phyloP scores from a whole-genome alignment of 495 filamentous ascomycete species.

The Extremus antarcticus region DNA sequence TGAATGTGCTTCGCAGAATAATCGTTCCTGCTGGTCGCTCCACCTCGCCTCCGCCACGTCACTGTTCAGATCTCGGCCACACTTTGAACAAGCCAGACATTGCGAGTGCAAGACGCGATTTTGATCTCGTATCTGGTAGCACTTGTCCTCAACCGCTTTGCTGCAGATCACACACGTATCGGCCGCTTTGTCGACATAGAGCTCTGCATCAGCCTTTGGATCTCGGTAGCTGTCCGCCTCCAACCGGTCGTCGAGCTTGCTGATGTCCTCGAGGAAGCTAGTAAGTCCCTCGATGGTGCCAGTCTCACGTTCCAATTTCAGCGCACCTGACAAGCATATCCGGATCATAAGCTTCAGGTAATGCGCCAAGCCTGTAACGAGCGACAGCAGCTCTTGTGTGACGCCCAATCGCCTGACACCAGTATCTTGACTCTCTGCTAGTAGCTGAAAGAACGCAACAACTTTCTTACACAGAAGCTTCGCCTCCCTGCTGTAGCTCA shows the following conservation, averaged over 20 bases:
- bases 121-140: conserved; percentile 55
- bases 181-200: conserved; percentile 59
- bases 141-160: conserved; percentile 89
- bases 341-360: conserved; percentile 97
- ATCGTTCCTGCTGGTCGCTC: conserved; percentile 33
- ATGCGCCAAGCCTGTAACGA: conserved; percentile 94
- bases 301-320: conserved; percentile 82
- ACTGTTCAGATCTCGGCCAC: conserved; percentile 58
- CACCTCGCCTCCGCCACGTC: conserved; percentile 54
- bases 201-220: conserved; percentile 55
- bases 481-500: conserved; percentile 86
- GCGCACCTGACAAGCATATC: conserved; percentile 86
- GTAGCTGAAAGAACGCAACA: conserved; percentile 88
- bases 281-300: conserved; percentile 61
- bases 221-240: conserved; percentile 52
- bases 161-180: conserved; percentile 72
- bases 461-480: conserved; percentile 99
- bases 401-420: conserved; percentile 82
- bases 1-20: conserved; percentile 14
- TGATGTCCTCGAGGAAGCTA: conserved; percentile 68
- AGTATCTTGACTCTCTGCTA: conserved; percentile 88
- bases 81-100: conserved; percentile 68
- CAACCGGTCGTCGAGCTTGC: conserved; percentile 30
- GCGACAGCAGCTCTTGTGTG: conserved; percentile 86
- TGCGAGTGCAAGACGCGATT: conserved; percentile 73